Conservation (phyloP, 2,329 filamentous ascomycete species). For the Cryphonectria radicalis region DNA sequence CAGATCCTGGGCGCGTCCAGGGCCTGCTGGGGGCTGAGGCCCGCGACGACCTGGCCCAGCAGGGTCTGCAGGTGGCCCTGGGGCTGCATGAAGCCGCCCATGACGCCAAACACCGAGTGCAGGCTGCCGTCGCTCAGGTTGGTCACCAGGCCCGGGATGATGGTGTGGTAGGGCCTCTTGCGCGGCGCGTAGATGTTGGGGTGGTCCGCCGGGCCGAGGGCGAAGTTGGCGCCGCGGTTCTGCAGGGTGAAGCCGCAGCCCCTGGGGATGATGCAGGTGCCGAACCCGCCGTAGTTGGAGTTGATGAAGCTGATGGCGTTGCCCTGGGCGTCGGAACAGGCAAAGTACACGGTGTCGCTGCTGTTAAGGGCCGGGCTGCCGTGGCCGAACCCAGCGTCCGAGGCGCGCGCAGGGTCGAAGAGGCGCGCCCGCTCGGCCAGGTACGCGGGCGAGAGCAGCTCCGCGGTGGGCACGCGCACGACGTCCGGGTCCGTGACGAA, state of each 20-base stretch:
- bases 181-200: slow-evolving; percentile 80
- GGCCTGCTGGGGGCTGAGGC: slow-evolving; percentile 81
- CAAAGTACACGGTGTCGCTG: slow-evolving; percentile 95
- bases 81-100: slow-evolving; percentile 99
- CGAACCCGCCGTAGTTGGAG: slow-evolving; percentile 89
- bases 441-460: slow-evolving; percentile 74
- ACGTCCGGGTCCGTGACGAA: slow-evolving; percentile 85
- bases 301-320: slow-evolving; percentile 98
- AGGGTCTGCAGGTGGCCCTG: slow-evolving; percentile 95
- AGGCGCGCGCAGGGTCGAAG: slow-evolving; percentile 63
- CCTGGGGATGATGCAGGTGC: slow-evolving; percentile 80
- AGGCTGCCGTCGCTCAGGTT: slow-evolving; percentile 73
- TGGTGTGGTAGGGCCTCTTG: slow-evolving; percentile 96
- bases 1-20: slow-evolving; percentile 92
- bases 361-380: slow-evolving; percentile 82
- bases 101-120: slow-evolving; percentile 89
- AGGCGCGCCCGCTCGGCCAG: slow-evolving; percentile 70
- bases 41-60: slow-evolving; percentile 84
- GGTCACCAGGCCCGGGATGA: slow-evolving; percentile 91
- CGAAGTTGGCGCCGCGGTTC: slow-evolving; percentile 90
- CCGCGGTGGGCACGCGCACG: slow-evolving; percentile 68
- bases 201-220: slow-evolving; percentile 64
- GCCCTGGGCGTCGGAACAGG: slow-evolving; percentile 77
- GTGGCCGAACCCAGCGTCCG: slow-evolving; percentile 67
- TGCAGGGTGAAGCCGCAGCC: slow-evolving; percentile 93